Conservation (phyloP, 129 eudicot species). For the Heracleum sosnowskyi region DNA sequence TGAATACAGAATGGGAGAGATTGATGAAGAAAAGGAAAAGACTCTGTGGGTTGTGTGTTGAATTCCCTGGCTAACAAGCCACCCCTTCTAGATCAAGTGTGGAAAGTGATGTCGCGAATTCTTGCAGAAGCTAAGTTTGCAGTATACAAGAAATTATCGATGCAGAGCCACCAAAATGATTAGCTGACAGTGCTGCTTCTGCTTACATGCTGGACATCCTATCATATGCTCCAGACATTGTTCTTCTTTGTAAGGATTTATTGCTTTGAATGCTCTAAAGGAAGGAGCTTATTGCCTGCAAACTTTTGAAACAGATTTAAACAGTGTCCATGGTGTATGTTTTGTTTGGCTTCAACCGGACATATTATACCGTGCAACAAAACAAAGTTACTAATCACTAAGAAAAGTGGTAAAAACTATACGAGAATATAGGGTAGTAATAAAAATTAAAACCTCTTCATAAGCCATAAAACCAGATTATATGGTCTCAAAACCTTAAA, state of each 20-base stretch:
- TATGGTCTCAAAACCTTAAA: slow-evolving; percentile 51
- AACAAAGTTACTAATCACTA: slow-evolving; percentile 43
- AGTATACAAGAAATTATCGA: too few relatives aligned
- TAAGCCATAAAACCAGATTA: slow-evolving; percentile 45
- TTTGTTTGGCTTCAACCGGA: slow-evolving; percentile 45
- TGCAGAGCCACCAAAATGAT: too few relatives aligned
- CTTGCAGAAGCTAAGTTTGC: too few relatives aligned
- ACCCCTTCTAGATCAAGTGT: too few relatives aligned
- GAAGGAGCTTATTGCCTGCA: slow-evolving; percentile 57
- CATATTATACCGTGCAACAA: slow-evolving; percentile 49
- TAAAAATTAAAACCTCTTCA: not conserved
- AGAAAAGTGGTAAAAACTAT: slow-evolving; percentile 43
- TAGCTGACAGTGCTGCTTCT: too few relatives aligned
- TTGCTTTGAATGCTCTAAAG: slow-evolving; percentile 58
- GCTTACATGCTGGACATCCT: too few relatives aligned
- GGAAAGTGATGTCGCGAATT: too few relatives aligned
- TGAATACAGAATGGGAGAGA: slow-evolving; percentile 44
- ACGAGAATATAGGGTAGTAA: slow-evolving; percentile 46
- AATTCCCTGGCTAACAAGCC: too few relatives aligned
- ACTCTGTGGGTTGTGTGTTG: slow-evolving; percentile 2
- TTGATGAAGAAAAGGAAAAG: slow-evolving; percentile 44
- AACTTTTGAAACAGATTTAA: slow-evolving; percentile 23
- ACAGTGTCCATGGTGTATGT: slow-evolving; percentile 64
- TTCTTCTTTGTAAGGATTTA: too few relatives aligned
- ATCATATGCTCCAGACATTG: too few relatives aligned